Percentiles rank a stretch among this genome's conserved stretches.
phyloP scores from a whole-genome alignment of 345 rosid genomes.

The Populus pruinosa region DNA sequence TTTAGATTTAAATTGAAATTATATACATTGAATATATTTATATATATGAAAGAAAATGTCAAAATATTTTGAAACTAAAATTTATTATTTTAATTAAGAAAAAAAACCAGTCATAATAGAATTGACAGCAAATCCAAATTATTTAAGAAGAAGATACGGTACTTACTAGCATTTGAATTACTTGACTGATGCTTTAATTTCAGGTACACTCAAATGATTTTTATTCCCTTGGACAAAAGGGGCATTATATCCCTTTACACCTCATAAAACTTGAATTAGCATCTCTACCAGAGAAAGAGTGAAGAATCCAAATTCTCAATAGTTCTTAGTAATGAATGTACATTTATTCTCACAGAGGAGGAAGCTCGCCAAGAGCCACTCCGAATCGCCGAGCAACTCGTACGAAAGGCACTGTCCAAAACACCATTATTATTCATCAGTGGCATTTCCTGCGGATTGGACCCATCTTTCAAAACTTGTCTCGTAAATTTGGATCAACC shows the following conservation, averaged over 20 bases:
- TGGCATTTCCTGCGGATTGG: slow-evolving; percentile 18
- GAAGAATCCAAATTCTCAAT: too few species aligned
- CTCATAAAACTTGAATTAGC: background rate
- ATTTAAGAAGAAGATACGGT: too few species aligned
- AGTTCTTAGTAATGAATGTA: too few species aligned
- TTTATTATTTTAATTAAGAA: too few species aligned
- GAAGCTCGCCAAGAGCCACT: background rate
- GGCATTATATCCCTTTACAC: background rate
- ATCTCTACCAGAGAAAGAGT: background rate
- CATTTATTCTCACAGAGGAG: background rate
- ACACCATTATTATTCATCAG: background rate
- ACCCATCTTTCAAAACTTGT: slow-evolving; percentile 32
- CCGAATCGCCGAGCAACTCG: background rate
- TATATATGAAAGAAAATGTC: too few species aligned
- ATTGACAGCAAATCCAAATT: too few species aligned
- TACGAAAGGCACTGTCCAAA: background rate
- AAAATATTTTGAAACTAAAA: too few species aligned
- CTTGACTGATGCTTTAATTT: background rate
- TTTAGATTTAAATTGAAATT: too few species aligned
- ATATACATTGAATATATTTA: too few species aligned
- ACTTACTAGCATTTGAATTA: too few species aligned
- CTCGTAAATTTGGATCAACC: slow-evolving; percentile 20
- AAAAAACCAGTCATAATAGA: too few species aligned
- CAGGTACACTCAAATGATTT: background rate
- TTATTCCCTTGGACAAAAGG: background rate